Evolutionary conservation across 2,329 filamentous ascomycete species (phyloP).

Genomic region (Magnaporthales sp.): DNA sequence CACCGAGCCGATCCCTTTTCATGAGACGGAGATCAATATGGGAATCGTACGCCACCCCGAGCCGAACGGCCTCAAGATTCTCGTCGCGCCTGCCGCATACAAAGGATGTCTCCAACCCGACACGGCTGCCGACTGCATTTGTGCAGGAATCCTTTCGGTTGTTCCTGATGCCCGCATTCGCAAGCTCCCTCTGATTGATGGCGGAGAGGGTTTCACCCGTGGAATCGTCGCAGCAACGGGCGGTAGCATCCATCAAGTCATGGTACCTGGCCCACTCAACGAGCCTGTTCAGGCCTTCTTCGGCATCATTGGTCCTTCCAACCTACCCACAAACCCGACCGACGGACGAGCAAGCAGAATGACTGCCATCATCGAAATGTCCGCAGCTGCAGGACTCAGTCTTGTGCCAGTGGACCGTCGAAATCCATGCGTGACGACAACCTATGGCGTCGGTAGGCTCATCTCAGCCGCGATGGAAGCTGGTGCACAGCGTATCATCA

Average conservation of each 20-base stretch:
- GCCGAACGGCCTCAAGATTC: slow-evolving; percentile 16
- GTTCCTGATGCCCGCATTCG: slow-evolving; percentile 30
- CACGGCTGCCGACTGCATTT: slow-evolving; percentile 40
- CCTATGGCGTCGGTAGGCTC: slow-evolving; percentile 41
- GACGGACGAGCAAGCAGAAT: slow-evolving; percentile 8
- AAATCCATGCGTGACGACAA: slow-evolving; percentile 38
- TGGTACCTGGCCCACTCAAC: slow-evolving; percentile 35
- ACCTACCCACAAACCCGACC: neutral
- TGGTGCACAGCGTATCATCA: slow-evolving; percentile 34
- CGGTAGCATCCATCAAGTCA: slow-evolving; percentile 26
- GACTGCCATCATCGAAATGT: slow-evolving; percentile 45
- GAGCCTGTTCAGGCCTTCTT: slow-evolving; percentile 32
- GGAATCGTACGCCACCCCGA: neutral
- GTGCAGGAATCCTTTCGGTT: slow-evolving; percentile 34
- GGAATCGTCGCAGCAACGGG: slow-evolving; percentile 33
- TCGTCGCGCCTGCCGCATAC: slow-evolving; percentile 44
- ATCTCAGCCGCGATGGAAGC: slow-evolving; percentile 34
- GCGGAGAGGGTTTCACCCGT: slow-evolving; percentile 41
- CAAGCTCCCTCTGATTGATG: slow-evolving; percentile 43
- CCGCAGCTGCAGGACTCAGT: slow-evolving; percentile 40
- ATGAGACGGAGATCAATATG: neutral
- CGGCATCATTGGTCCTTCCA: slow-evolving; percentile 23
- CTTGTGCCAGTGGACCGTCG: slow-evolving; percentile 34
- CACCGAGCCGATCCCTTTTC: neutral
- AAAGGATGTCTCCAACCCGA: slow-evolving; percentile 42